phyloP scores from a whole-genome alignment of 495 filamentous ascomycete genomes.

The Tuber melanosporum region DNA sequence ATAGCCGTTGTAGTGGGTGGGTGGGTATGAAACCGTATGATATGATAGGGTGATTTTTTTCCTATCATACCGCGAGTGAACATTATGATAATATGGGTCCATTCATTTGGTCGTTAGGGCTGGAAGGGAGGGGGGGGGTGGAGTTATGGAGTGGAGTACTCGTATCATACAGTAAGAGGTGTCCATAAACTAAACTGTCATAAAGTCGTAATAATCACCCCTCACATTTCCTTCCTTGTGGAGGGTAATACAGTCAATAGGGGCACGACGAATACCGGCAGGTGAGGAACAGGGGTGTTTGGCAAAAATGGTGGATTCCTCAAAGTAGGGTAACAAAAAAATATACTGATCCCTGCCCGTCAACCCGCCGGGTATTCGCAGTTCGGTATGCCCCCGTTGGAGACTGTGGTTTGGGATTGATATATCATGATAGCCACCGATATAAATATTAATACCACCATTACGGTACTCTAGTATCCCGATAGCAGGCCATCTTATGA shows the following conservation, averaged over 20 bases:
- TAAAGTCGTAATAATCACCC: slow-evolving; percentile 3
- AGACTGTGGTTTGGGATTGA: not conserved
- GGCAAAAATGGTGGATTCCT: too few relatives aligned
- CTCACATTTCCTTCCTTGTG: not conserved
- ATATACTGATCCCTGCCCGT: too few relatives aligned
- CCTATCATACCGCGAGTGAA: too few relatives aligned
- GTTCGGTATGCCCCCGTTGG: too few relatives aligned
- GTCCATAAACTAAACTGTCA: not conserved
- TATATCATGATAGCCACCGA: not conserved
- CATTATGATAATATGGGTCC: not conserved
- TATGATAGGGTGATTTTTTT: not conserved
- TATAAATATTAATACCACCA: not conserved
- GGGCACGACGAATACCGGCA: too few relatives aligned
- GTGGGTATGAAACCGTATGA: too few relatives aligned
- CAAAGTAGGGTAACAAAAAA: too few relatives aligned
- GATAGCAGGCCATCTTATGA: not conserved
- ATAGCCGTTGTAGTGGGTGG: not conserved
- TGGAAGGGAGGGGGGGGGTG: not conserved
- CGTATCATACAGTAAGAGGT: too few relatives aligned
- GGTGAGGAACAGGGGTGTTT: too few relatives aligned
- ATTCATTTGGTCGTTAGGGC: not conserved
- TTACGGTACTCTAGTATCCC: not conserved
- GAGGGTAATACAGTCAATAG: not conserved
- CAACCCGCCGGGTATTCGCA: not conserved
- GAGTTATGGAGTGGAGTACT: too few relatives aligned